Evolutionary conservation across 257 asterid genomes (phyloP), one percentile per base, ranked within the genome.

Genomic region (Salvia miltiorrhiza): DNA sequence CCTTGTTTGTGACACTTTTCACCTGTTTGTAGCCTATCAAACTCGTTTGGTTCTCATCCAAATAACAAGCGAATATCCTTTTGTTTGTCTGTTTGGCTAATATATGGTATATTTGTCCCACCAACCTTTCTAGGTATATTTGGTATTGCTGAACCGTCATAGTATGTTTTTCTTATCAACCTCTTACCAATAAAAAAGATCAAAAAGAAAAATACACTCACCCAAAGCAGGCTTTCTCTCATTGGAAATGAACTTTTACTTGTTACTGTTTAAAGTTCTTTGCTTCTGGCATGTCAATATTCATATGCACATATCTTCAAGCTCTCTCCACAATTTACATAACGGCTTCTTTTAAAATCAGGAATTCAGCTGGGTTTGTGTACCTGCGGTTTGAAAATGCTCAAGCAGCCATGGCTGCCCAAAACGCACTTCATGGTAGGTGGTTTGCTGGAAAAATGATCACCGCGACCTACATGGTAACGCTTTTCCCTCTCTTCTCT

Each of bases 371-470:
- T 35, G 96, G 96, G 49, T 79, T 76, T 52, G 93, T 88, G 45
- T 88, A 84, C 81, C 75, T 88, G 74, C 81, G 86, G 78, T 88
- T 86, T 75, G 89, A 84, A 72, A 69, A 73, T 58, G 64, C 81
- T 23, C 77, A 80, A 78, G 49, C 89, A 40, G 85, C 96, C 49
- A 9, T 79, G 33, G 81, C 79, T 55, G 94, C 96, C 44, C 93
- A 86, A 37, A 86, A 72, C 0, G 91, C 88, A 7, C 89, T 89
- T 67, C 91, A 89, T 59, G 93, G 93, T 62, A 74, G 93, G 78
- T 89, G 96, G 96, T 86, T 87, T 78, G 90, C 93, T 49, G 89
- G 91, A 65, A 89, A 87, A 76, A 86, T 87, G 93, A 86, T 89
- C 66, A 84, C 91, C 7, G 90, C 96, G n/a, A 73, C 87, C 21